Conservation (phyloP, 208 protist genomes). For the Leptomonas pyrrhocoris region DNA sequence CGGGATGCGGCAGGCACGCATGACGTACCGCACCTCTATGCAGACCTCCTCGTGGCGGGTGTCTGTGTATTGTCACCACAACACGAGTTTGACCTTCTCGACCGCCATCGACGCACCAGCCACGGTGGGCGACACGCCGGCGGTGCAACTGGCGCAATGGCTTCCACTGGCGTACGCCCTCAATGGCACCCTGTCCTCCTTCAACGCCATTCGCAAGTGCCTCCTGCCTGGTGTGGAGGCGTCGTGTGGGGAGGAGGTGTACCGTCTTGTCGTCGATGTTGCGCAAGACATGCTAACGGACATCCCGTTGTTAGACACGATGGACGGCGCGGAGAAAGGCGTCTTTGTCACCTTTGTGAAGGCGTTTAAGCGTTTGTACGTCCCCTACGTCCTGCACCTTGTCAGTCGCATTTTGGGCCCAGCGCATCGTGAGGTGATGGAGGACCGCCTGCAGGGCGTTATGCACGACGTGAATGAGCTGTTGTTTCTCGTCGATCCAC, state of each 20-base stretch:
- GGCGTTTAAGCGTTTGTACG: slow-evolving; percentile 68
- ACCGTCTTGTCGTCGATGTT: slow-evolving; percentile 49
- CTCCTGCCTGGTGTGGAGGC: slow-evolving; percentile 59
- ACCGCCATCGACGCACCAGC: slow-evolving; percentile 11
- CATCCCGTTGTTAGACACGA: slow-evolving; percentile 56
- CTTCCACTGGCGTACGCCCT: slow-evolving; percentile 83
- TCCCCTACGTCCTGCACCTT: slow-evolving; percentile 61
- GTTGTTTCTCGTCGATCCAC: slow-evolving; percentile 16
- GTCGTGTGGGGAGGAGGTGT: slow-evolving; percentile 51
- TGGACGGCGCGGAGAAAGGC: slow-evolving; percentile 51
- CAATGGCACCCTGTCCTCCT: slow-evolving; percentile 74
- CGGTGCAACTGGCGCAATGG: slow-evolving; percentile 59
- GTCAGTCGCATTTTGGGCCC: slow-evolving; percentile 50
- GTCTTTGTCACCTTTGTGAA: slow-evolving; percentile 58
- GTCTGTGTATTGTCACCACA: slow-evolving; percentile 26
- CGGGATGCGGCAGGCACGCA: slow-evolving; percentile 55
- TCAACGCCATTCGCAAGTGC: slow-evolving; percentile 81
- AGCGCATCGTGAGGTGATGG: slow-evolving; percentile 56
- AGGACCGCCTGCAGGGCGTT: slow-evolving; percentile 26
- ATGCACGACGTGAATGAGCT: slow-evolving; percentile 30
- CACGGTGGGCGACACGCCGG: slow-evolving; percentile 22
- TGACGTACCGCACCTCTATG: slow-evolving; percentile 69
- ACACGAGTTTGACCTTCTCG: slow-evolving; percentile 14
- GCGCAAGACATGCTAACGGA: slow-evolving; percentile 64
- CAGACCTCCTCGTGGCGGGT: slow-evolving; percentile 58